Conservation (phyloP, 1,284 basidiomycete genomes). For the Sanghuangporus sanghuang region DNA sequence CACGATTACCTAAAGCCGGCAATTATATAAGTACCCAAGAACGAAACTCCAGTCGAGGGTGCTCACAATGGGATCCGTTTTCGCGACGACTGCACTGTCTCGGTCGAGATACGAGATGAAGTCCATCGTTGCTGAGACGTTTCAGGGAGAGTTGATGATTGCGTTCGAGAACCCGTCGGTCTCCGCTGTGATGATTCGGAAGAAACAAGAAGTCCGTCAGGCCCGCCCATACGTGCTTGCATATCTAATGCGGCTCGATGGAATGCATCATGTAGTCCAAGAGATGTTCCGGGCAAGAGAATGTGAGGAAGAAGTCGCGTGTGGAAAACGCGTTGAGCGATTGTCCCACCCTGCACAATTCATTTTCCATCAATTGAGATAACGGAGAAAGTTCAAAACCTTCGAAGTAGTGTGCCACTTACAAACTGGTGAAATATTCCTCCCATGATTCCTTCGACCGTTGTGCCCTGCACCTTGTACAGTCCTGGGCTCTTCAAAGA, state of each 20-base stretch:
- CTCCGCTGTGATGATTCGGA: neutral
- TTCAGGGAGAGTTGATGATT: neutral
- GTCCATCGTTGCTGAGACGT: neutral
- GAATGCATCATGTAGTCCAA: slow-evolving; percentile 49
- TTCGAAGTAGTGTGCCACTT: slow-evolving; percentile 28
- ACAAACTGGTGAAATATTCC: slow-evolving; percentile 77
- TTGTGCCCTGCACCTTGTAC: slow-evolving; percentile 72
- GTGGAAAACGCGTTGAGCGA: slow-evolving; percentile 62
- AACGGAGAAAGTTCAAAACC: neutral
- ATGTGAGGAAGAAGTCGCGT: slow-evolving; percentile 58
- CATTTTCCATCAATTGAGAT: neutral
- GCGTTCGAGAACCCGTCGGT: neutral
- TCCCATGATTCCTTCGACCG: slow-evolving; percentile 71
- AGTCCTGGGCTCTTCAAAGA: slow-evolving; percentile 45
- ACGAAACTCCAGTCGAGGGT: neutral
- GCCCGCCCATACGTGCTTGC: slow-evolving; percentile 16
- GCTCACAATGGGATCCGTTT: slow-evolving; percentile 1
- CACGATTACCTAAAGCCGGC: neutral
- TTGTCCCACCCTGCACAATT: slow-evolving; percentile 48
- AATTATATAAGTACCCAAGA: neutral
- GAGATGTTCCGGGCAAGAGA: slow-evolving; percentile 35
- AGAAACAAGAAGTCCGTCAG: slow-evolving; percentile 5
- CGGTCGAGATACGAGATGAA: neutral
- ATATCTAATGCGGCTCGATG: slow-evolving; percentile 27
- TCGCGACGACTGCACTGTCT: neutral